Base-by-base conservation (phyloP, 202 grass and related monocot species). In the Saccharum hybrid region DNA sequence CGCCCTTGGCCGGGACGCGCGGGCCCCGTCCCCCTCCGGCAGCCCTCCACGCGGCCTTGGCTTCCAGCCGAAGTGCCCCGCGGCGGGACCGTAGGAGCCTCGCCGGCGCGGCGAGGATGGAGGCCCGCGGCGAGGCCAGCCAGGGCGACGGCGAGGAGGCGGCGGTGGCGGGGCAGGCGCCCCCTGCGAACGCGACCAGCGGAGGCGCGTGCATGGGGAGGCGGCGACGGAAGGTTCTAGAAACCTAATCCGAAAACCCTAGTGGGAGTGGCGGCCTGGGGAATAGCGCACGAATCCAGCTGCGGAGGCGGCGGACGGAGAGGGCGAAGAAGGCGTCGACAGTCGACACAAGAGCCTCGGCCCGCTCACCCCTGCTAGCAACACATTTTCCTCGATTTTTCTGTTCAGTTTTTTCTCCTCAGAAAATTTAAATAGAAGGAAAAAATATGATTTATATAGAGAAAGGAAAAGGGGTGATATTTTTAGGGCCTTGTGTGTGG, bases 1-100 rank as follows among this genome's bases (percentile, higher is more conserved):
- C 89, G 80, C 85, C 90, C 51, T 86, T 96, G 67, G 56, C 79
- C 15, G 88, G 77, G 56, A 87, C 75, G 71, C 78, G 89, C 59
- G 79, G 85, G 12, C 56, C 75, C 52, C 67, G 65, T 18, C 57
- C 67, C 7, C 74, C 85, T 67, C 70, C 90, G 23, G 68, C 79
- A 7, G 81, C 61, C 67, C 89, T 85, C 82, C 75, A 90, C 63
- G 72, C 78, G n/a, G 82, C 89, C 82, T 72, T 90, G 39, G 85
- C 10, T 76, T 73, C 77, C 39, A 90, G 38, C 30, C 80, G 86
- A 40, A 83, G 74, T 22, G 79, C 37, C 70, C 84, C 72, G 60
- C 77, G 66, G 34, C 83, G 80, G 7, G 79, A 60, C 23, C 83
- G 83, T 38, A 69, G 31, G 65, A 82, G 78, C 57, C 66, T 70